Evolutionary conservation across 2,329 filamentous ascomycete species (phyloP), one percentile per base, ranked within the genome.

Genomic region (Akanthomyces muscarius): DNA sequence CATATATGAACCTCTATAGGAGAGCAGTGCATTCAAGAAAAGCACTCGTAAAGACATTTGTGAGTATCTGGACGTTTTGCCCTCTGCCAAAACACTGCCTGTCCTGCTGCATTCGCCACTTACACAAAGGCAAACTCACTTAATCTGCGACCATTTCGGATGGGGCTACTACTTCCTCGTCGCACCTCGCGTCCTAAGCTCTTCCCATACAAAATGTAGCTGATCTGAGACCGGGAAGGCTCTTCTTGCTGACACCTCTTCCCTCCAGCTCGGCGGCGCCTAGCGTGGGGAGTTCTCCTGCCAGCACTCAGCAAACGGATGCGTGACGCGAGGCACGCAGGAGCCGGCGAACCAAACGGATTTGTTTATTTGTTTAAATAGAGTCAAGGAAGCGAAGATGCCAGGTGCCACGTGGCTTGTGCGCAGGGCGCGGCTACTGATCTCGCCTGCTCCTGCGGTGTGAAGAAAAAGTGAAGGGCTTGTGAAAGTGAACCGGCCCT

Each of bases 291-390:
- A 11, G 33, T 7, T 36, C 33, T 36, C 33, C 33, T 7, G 11
- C 30, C 30, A 25, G 48, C 33, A 53, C 50, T 23, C 56, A 51
- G 48, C 58, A 53, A 61, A 53, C 58, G 58, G 38, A 48, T 36
- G 38, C 36, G 38, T 25, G 41, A 52, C 47, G 48, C 36, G 48
- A 61, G 41, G 14, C 30, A 11, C 5, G 18, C 52, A 38, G 7
- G n/a, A 11, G n/a, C 8, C 4, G 38, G 13, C 23, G n/a, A 8
- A 36, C 33, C 58, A 61, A 61, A 53, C 58, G 48, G 58, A 33
- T 11, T 33, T 47, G 58, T 61, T 59, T 61, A 53, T 61, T 36
- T 53, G 28, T 61, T 60, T 60, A 13, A 18, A 10, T 14, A 23
- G 4, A 51, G 14, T 23, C 54, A 10, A 47, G 8, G 54, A 48